Conservation (phyloP, 257 asterid genomes). For the Oldenlandia corymbosa region DNA sequence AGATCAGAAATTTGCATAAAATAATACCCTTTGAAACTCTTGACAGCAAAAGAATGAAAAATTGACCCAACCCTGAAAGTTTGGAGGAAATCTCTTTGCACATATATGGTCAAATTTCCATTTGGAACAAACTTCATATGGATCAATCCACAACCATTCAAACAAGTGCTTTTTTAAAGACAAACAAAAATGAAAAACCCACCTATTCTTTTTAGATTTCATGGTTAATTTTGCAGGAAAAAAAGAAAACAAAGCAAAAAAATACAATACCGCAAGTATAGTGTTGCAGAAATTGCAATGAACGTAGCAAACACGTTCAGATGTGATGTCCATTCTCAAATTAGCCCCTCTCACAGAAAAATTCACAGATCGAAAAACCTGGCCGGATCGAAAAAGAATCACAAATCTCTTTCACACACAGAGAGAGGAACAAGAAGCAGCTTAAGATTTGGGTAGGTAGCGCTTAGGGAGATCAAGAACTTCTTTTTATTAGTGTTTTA, state of each 20-base stretch:
- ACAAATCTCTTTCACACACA: too few relatives aligned
- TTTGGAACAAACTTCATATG: too few relatives aligned
- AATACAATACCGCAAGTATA: slow-evolving; percentile 63
- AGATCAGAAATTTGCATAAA: slow-evolving; percentile 16
- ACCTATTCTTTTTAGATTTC: too few relatives aligned
- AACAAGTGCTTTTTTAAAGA: too few relatives aligned
- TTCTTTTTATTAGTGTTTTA: too few relatives aligned
- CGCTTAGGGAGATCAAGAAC: slow-evolving; percentile 21
- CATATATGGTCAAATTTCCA: too few relatives aligned
- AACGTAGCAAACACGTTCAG: slow-evolving; percentile 84
- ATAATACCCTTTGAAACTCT: not conserved
- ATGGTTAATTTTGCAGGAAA: too few relatives aligned
- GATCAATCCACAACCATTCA: too few relatives aligned
- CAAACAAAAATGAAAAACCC: too few relatives aligned
- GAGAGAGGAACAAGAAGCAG: slow-evolving; percentile 13
- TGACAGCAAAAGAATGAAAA: not conserved
- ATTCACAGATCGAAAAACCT: slow-evolving; percentile 20
- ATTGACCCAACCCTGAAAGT: not conserved
- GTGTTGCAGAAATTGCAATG: slow-evolving; percentile 96
- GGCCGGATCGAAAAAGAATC: slow-evolving; percentile 1
- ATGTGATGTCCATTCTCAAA: slow-evolving; percentile 47
- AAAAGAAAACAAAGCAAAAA: not conserved
- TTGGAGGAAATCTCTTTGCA: not conserved
- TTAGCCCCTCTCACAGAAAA: too few relatives aligned
- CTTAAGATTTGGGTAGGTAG: not conserved